Evolutionary conservation across 306 rosid genomes (phyloP), one percentile per base, ranked within the genome.

Genomic region (Cucumis cinereus): DNA sequence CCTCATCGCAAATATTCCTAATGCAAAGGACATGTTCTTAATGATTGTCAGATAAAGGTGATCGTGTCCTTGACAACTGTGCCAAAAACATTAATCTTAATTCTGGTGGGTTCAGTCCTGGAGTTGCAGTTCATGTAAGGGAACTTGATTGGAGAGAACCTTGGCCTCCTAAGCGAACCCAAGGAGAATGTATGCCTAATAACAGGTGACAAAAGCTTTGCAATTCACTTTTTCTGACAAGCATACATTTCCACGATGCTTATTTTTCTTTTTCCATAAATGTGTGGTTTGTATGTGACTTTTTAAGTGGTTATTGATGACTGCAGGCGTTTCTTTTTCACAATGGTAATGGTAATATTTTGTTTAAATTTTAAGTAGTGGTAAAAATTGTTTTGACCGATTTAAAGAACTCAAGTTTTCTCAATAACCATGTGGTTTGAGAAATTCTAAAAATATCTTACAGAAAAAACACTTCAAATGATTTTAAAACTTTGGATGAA

Each of bases 101-200:
- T 84, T 78, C 79, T 75, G 86, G 82, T 77, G 68, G 84, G 57
- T 83, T 89, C 78, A 80, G 81, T 77, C 64, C 60, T 79, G 70
- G 70, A 82, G 92, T 88, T 66, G 63, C 80, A 56, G 77, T 90
- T 63, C 76, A 52, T 84, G 91, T 90, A 24, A 89, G 88, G 22
- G 96, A 91, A 63, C 95, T 94, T 76, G 92, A 94, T 83, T 94
- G 98, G 98, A 89, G 85, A 77, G 75, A 81, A 77, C 76, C 80
- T 38, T 94, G 96, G 94, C 98, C 97, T 79, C 96, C 98, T 71
- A 77, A 71, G 82, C 77, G 75, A 76, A 73, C 63, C 79, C 30
- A 17, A 41, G 86, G 79, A 80, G 89, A 87, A 80, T 73, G 83
- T 68, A 68, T 83, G 53, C 73, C 23, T 38, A 50, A 66, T 52